A percentile compares a stretch with the other conserved stretches of the same genome.
Evolutionary conservation across 2,329 filamentous ascomycete species (phyloP).

Genomic region (Verticillium dahliae): DNA sequence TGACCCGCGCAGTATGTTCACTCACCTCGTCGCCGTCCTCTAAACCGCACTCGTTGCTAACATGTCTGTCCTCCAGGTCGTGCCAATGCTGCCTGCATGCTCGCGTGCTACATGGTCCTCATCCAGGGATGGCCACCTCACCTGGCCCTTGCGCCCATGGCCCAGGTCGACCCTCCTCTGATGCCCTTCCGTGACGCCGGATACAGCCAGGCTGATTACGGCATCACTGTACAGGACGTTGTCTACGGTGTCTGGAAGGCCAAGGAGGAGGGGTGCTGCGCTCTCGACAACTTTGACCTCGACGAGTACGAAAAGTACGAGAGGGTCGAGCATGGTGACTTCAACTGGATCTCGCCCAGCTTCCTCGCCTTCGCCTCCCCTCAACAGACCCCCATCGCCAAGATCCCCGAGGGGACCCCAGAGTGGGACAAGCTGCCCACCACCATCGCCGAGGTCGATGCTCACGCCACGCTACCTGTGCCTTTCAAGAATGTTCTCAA

Average conservation of each 20-base stretch:
- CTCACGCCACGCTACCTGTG: slow-evolving; percentile 63
- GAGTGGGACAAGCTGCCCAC: slow-evolving; percentile 69
- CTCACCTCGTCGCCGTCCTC: not conserved
- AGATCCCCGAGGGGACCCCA: slow-evolving; percentile 66
- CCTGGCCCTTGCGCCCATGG: slow-evolving; percentile 87
- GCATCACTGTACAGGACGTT: slow-evolving; percentile 91
- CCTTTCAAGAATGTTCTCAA: slow-evolving; percentile 94
- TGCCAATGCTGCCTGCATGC: slow-evolving; percentile 87
- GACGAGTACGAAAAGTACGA: slow-evolving; percentile 97
- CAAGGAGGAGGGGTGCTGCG: slow-evolving; percentile 90
- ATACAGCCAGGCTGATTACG: slow-evolving; percentile 97
- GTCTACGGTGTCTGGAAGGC: slow-evolving; percentile 99
- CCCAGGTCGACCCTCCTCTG: slow-evolving; percentile 91
- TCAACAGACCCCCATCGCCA: slow-evolving; percentile 69
- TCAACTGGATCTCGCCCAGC: slow-evolving; percentile 96
- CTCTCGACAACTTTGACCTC: slow-evolving; percentile 87
- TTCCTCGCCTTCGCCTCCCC: slow-evolving; percentile 97
- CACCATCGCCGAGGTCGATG: slow-evolving; percentile 65
- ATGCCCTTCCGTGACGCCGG: slow-evolving; percentile 99
- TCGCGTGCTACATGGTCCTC: slow-evolving; percentile 97
- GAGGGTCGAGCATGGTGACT: slow-evolving; percentile 95
- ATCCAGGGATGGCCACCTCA: slow-evolving; percentile 98
- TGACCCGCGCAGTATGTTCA: slow-evolving; percentile 74
- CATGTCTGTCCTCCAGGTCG: slow-evolving; percentile 52
- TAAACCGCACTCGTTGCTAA: not conserved